Conservation (phyloP, 306 rosid species). For the Cucumis sativus region Cucumber_9930_V3 NC_026655.2:18833501-18834000, state of each 20-base stretch:
- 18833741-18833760: neutral
- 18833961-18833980: neutral
- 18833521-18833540: too few species aligned
- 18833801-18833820: constrained; percentile 56
- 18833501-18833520: too few species aligned
- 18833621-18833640: constrained; percentile 62
- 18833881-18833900: neutral
- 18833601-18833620: constrained; percentile 48
- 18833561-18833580: neutral
- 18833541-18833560: neutral
- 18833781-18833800: constrained; percentile 54
- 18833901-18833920: neutral
- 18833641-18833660: constrained; percentile 84
- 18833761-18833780: constrained; percentile 53
- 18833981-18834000: neutral
- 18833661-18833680: constrained; percentile 90
- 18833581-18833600: neutral
- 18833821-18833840: constrained; percentile 58
- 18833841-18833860: constrained; percentile 31
- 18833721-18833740: neutral
- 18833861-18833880: neutral
- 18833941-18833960: neutral
- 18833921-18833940: neutral
- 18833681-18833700: neutral
- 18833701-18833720: neutral